phyloP scores from a whole-genome alignment of 176 grass and related monocot species.

The Zoysia pacifica region DNA sequence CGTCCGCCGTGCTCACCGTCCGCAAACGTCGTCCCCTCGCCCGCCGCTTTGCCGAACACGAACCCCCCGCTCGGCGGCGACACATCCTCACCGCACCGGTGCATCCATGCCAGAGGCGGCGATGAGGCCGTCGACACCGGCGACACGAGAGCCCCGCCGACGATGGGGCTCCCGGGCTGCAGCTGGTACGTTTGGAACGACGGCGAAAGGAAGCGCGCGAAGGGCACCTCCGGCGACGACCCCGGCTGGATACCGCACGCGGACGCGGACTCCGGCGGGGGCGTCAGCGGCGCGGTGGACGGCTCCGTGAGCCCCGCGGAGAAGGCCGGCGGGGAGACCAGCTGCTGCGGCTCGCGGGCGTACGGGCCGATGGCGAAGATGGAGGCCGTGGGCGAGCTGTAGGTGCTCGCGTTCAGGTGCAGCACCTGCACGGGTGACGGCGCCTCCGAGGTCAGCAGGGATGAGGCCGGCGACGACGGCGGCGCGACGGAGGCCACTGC shows the following conservation, averaged over 20 bases:
- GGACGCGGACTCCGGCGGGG: conserved; percentile 39
- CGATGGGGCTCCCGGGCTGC: conserved; percentile 52
- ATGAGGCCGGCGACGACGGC: conserved; percentile 62
- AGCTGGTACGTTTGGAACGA: conserved; percentile 53
- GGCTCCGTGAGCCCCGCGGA: conserved; percentile 72
- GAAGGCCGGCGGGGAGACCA: conserved; percentile 75
- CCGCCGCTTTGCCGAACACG: background rate
- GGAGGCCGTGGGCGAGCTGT: conserved; percentile 55
- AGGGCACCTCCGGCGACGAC: conserved; percentile 84
- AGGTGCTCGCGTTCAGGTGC: conserved; percentile 31
- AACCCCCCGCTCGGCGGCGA: conserved; percentile 1
- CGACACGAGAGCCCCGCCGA: conserved; percentile 42
- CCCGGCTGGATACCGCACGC: conserved; percentile 17
- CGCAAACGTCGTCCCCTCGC: background rate
- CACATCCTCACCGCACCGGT: conserved; percentile 26
- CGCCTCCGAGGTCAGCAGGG: conserved; percentile 49
- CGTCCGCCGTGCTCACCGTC: background rate
- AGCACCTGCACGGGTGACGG: conserved; percentile 42
- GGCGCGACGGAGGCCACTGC: conserved; percentile 51
- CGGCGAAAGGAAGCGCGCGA: conserved; percentile 52
- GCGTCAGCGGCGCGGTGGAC: conserved; percentile 77
- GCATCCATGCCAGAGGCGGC: conserved; percentile 29
- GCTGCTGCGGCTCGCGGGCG: conserved; percentile 64
- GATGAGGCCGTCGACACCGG: conserved; percentile 49
- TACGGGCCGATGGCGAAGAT: conserved; percentile 75